Base-by-base conservation (phyloP, 345 rosid species). In the Salix koriyanagi region DNA sequence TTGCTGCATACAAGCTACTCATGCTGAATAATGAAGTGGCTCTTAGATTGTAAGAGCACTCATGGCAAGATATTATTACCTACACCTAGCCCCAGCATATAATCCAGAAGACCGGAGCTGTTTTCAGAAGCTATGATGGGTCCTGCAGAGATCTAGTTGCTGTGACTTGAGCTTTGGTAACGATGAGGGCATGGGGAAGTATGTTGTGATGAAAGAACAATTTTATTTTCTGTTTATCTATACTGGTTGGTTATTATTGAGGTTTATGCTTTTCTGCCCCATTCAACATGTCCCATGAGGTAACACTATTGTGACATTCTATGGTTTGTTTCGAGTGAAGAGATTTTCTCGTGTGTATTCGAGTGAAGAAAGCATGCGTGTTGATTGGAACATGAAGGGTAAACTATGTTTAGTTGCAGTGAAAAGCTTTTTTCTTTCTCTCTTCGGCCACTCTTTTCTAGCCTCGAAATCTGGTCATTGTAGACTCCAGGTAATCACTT, bases 91-190 rank as follows among this genome's bases (percentile, higher is more conserved):
- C 77, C 69, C 36, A 25, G 69, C 54, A 37, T 65, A 67, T 41
- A 67, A 82, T 78, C 80, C 80, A 28, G 81, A 76, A 69, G 87
- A 82, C 83, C 75, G 80, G 89, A 84, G 87, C 87, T 84, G 65
- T 64, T 60, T 71, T 75, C 75, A 74, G 81, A 77, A 74, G 86
- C 87, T 74, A 80, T 84, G 83, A 82, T 80, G 65, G 77, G 82
- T 86, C 67, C 67, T 77, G 74, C 82, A 82, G 86, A 85, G 80
- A 72, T 72, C 30, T 71, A 65, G 73, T 78, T 77, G 77, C 66
- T 81, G 72, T 69, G 74, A 68, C 67, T 30, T 70, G 19, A 76
- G 75, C 61, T 48, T 74, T 79, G 75, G 77, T 67, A 81, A 79
- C 72, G 72, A 58, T 77, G 67, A 65, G 76, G 73, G 76, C 69